phyloP scores from a whole-genome alignment of 129 eudicot species.

The Lactuca sativa region DNA sequence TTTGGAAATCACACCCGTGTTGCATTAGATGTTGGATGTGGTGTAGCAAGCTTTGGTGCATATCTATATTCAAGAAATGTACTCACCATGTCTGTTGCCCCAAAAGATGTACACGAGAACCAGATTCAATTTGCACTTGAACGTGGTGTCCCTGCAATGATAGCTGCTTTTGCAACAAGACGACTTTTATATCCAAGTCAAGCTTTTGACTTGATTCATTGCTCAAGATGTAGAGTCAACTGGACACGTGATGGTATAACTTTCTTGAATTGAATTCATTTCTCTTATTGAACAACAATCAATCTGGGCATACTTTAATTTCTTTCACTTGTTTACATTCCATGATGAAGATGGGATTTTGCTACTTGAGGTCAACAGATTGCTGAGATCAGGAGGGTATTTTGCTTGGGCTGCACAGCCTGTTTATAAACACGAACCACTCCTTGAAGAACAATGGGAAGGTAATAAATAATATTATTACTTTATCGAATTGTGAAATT shows the following conservation, averaged over 20 bases:
- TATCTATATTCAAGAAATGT: conserved; percentile 82
- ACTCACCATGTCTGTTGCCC: conserved; percentile 87
- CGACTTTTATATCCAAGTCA: conserved; percentile 87
- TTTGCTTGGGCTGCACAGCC: conserved; percentile 99
- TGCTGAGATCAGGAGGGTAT: conserved; percentile 93
- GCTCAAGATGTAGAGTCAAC: conserved; percentile 97
- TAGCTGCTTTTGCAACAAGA: conserved; percentile 85
- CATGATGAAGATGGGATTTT: conserved; percentile 73
- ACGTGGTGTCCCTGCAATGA: conserved; percentile 99
- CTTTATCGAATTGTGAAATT: conserved; percentile 3
- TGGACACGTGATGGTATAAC: conserved; percentile 99
- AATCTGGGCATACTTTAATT: background rate
- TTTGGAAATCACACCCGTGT: conserved; percentile 83
- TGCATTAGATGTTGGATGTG: conserved; percentile 94
- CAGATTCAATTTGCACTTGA: conserved; percentile 97
- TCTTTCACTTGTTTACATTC: conserved; percentile 1
- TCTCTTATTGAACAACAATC: background rate
- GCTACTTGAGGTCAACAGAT: conserved; percentile 94
- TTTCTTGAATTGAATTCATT: background rate
- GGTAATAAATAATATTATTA: conserved; percentile 43
- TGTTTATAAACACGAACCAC: conserved; percentile 91
- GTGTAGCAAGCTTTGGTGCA: conserved; percentile 98
- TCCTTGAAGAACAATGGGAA: conserved; percentile 96
- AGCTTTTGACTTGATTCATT: conserved; percentile 91
- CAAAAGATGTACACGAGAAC: conserved; percentile 98